Base-by-base conservation (phyloP, 1,284 basidiomycete genomes). In the Trametes pubescens region DNA sequence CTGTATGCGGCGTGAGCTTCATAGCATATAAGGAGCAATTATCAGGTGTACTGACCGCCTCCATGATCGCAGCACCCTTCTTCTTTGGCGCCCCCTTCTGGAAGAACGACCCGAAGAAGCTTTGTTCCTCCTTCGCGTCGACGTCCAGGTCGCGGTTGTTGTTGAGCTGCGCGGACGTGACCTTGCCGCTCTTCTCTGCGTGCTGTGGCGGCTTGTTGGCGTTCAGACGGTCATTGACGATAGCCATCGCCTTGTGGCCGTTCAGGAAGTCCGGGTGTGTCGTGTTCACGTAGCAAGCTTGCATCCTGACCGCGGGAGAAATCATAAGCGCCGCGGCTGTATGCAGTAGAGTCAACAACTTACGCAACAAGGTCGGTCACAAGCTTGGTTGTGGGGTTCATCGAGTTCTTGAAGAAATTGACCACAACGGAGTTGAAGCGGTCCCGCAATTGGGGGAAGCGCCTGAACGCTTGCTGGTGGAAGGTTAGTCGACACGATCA, bases 241-340 rank as follows among this genome's bases (percentile, higher is more conserved):
- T 88, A 4, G 92, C 81, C 89, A 98, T 96, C 5, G 98, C 97
- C 80, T 92, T 95, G 81, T 99, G 97, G 40, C 97, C 98, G 68
- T 90, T 94, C 76, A 99, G 86, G 81, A 99, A 99, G 80, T 99
- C 97, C 2, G 97, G 97, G 77, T 99, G 97, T 2, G 96, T 98
- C n/a, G 96, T 98, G 82, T 99, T 99, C 73, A 99, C 91, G 77
- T 98, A 98, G 77, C 94, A 96, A 44, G 96, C 93, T 82, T 98
- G 96, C 94, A 97, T 97, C 49, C 92, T 94, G 51, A 58, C 53
- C 57, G 29, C 29, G 29, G n/a, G n/a, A 48, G 40, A 16, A 11
- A 29, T 55, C 40, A 8, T 21, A 51, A 16, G 29, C 14, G 16
- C 18, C 21, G 7, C 6, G n/a, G 18, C 49, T n/a, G 18, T n/a